phyloP scores from a whole-genome alignment of 129 eudicot genomes.

The Deinandra increscens region DNA sequence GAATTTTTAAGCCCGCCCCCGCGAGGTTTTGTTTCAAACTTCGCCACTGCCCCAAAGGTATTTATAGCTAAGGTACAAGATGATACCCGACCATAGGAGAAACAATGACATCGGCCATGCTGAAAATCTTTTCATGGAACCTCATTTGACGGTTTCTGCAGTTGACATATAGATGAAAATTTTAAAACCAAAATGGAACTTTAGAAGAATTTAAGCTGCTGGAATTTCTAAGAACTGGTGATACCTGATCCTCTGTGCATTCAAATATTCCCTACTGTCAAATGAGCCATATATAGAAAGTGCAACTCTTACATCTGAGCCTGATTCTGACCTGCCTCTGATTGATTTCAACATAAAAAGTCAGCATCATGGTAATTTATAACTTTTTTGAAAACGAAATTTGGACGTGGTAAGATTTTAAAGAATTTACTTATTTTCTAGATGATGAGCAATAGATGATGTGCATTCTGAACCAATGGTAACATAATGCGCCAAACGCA shows the following conservation, averaged over 20 bases:
- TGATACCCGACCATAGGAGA: constrained; percentile 88
- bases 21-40: too few species aligned
- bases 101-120: constrained; percentile 85
- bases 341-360: constrained; percentile 14
- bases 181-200: neutral
- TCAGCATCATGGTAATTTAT: constrained; percentile 13
- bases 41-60: neutral
- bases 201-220: neutral
- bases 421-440: constrained; percentile 45
- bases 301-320: constrained; percentile 86
- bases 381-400: neutral
- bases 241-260: constrained; percentile 90
- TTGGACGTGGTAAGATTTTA: neutral
- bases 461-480: constrained; percentile 93
- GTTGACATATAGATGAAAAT: neutral
- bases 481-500: constrained; percentile 93
- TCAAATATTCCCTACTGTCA: constrained; percentile 72
- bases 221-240: neutral
- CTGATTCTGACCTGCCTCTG: constrained; percentile 64
- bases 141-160: constrained; percentile 75
- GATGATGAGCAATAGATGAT: constrained; percentile 58
- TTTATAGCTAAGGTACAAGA: neutral
- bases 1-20: too few species aligned
- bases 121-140: constrained; percentile 68
- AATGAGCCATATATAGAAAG: constrained; percentile 81